A percentile compares a stretch with the other conserved stretches of the same genome.
phyloP scores from a whole-genome alignment of 2,329 filamentous ascomycete species.

The Xylariaceae sp. region DNA sequence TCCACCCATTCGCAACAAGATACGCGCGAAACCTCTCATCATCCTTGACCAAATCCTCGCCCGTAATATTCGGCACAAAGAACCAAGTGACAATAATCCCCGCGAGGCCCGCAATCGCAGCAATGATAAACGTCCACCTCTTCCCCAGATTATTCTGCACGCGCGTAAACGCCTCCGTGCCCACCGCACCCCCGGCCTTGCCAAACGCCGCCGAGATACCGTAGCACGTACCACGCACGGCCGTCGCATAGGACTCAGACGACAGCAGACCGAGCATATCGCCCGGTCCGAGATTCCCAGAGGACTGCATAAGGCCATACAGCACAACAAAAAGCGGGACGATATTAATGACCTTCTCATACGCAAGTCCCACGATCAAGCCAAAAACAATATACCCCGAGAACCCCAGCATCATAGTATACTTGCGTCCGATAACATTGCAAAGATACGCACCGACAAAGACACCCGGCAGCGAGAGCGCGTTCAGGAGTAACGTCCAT shows the following conservation, averaged over 20 bases:
- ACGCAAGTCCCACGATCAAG: constrained; percentile 11
- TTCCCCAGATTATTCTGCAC: constrained; percentile 14
- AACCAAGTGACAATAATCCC: constrained; percentile 13
- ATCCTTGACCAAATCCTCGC: constrained; percentile 9
- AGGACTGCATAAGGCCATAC: constrained; percentile 15
- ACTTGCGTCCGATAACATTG: constrained; percentile 13
- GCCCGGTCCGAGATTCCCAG: constrained; percentile 13
- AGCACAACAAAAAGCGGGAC: constrained; percentile 15
- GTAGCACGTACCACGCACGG: constrained; percentile 12
- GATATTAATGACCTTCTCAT: constrained; percentile 11
- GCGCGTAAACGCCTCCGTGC: constrained; percentile 12
- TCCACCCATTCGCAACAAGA: constrained; percentile 13
- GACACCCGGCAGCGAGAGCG: constrained; percentile 7
- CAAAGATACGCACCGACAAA: constrained; percentile 14
- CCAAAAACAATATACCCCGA: constrained; percentile 12
- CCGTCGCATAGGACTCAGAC: constrained; percentile 12
- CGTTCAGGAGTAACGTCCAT: constrained; percentile 11
- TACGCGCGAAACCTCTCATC: constrained; percentile 13
- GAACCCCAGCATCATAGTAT: constrained; percentile 15
- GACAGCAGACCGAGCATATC: constrained; percentile 15
- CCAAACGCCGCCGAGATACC: constrained; percentile 15
- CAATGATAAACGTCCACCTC: constrained; percentile 15
- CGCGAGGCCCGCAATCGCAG: constrained; percentile 10
- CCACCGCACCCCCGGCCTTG: constrained; percentile 10
- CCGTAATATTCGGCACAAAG: constrained; percentile 11